Conservation (phyloP, 768 basidiomycete genomes). For the Auricularia sp. region DNA sequence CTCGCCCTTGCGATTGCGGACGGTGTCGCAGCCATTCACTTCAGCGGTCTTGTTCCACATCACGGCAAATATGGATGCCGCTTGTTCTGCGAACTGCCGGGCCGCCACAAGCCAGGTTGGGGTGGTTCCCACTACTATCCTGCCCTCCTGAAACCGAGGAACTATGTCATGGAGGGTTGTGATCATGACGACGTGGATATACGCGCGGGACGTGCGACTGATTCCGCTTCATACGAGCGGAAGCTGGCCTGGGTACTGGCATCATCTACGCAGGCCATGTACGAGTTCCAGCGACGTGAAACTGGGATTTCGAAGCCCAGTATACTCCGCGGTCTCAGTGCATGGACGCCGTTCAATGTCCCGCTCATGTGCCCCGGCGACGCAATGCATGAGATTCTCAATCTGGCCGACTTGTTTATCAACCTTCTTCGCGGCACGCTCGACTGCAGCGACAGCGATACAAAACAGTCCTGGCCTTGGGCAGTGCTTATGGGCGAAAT, state of each 20-base stretch:
- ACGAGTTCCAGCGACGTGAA: conserved; percentile 10
- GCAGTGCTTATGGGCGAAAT: conserved; percentile 14
- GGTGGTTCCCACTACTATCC: conserved; percentile 26
- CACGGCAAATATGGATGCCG: conserved; percentile 28
- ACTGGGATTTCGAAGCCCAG: conserved; percentile 29
- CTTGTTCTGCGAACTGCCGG: conserved; percentile 20
- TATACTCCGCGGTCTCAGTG: conserved; percentile 26
- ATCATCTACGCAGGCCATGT: not conserved
- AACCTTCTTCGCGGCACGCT: conserved; percentile 8
- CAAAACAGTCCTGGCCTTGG: conserved; percentile 4
- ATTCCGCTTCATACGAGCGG: conserved; percentile 4
- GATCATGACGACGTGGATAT: conserved; percentile 15
- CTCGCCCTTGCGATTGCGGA: not conserved
- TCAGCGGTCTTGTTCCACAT: not conserved
- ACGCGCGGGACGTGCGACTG: not conserved
- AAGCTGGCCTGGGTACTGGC: not conserved
- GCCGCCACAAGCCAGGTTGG: conserved; percentile 20
- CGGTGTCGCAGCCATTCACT: conserved; percentile 1
- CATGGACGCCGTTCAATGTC: conserved; percentile 14
- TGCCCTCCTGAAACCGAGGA: conserved; percentile 18
- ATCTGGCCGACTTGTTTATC: conserved; percentile 8
- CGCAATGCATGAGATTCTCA: not conserved
- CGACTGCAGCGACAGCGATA: not conserved
- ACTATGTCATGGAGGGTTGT: conserved; percentile 16
- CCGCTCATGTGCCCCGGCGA: conserved; percentile 10